phyloP scores from a whole-genome alignment of 2,329 filamentous ascomycete genomes.

The Claviceps africana region DNA sequence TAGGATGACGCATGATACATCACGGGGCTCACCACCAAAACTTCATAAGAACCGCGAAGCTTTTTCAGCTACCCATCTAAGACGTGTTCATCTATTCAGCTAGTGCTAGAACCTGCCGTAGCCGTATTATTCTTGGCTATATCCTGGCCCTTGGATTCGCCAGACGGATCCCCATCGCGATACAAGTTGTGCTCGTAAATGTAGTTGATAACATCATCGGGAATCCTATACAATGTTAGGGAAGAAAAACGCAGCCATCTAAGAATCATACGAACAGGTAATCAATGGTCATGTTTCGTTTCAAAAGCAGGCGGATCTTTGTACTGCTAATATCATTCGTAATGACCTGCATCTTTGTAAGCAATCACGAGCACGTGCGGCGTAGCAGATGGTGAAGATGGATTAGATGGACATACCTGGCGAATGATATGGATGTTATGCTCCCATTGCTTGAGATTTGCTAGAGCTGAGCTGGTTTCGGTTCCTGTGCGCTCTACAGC shows the following conservation, averaged over 20 bases:
- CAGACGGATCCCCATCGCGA: conserved; percentile 13
- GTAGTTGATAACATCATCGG: conserved; percentile 60
- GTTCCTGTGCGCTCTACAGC: conserved; percentile 81
- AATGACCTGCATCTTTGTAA: conserved; percentile 25
- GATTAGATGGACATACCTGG: conserved; percentile 13
- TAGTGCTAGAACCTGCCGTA: not conserved
- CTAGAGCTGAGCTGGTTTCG: conserved; percentile 75
- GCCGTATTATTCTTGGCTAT: not conserved
- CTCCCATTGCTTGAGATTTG: conserved; percentile 68
- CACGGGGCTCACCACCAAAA: not conserved
- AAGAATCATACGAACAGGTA: conserved; percentile 30
- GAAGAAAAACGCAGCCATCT: too few species aligned
- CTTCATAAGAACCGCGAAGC: not conserved
- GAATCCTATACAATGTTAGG: conserved; percentile 25
- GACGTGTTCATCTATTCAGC: not conserved
- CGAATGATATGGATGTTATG: conserved; percentile 80
- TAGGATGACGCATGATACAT: not conserved
- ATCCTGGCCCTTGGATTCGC: not conserved
- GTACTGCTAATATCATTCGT: conserved; percentile 77
- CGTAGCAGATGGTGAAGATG: not conserved
- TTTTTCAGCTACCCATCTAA: not conserved
- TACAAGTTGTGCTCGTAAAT: conserved; percentile 56
- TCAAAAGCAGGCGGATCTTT: conserved; percentile 68
- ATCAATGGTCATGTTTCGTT: conserved; percentile 68
- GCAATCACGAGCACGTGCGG: not conserved